Evolutionary conservation across 768 basidiomycete genomes (phyloP), one percentile per base, ranked within the genome.

Genomic region (Trametes cinnabarina): DNA sequence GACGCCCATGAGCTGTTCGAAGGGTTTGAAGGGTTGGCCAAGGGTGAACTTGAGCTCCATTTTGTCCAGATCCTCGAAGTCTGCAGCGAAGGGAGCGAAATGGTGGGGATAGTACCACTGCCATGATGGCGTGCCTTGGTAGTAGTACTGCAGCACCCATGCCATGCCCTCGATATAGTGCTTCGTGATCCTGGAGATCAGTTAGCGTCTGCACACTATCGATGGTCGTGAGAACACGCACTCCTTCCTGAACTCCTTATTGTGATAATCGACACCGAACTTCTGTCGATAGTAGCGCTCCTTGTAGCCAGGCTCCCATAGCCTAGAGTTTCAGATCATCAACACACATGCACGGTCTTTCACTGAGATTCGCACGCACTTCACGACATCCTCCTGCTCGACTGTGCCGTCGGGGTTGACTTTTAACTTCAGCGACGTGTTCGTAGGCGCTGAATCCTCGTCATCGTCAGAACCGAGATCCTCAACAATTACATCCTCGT

Each of bases 101-200:
- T 99, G 97, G 67, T 90, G 95, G 1, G 97, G 97, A 71, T 98
- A 98, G 75, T 89, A 99, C 97, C 97, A 99, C 68, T 94, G 86
- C 96, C 96, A 98, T 3, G 95, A 97, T 3, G 92, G 90, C 8
- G 91, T 85, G 92, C 97, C 97, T 81, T 98, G 96, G 70, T 98
- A 99, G 70, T 99, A 98, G 72, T 99, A 99, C 58, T 88, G 86
- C 58, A 99, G 73, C 2, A 99, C 97, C 97, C 97, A 98, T 35
- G 86, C 85, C 47, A 99, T 77, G 26, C 97, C 97, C 73, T 99
- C 94, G 43, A 98, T 79, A 70, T 99, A 99, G n/a, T 76, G 73
- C 63, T 80, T 82, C 2, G 92, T 88, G 57, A 98, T 64, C 61
- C 94, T 98, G 64, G 1, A 12, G 7, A 26, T 9, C 4, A 28